A percentile compares a stretch with the other conserved stretches of the same genome.
phyloP scores from a whole-genome alignment of 2,329 filamentous ascomycete genomes.

The Colletotrichum tropicicola region DNA sequence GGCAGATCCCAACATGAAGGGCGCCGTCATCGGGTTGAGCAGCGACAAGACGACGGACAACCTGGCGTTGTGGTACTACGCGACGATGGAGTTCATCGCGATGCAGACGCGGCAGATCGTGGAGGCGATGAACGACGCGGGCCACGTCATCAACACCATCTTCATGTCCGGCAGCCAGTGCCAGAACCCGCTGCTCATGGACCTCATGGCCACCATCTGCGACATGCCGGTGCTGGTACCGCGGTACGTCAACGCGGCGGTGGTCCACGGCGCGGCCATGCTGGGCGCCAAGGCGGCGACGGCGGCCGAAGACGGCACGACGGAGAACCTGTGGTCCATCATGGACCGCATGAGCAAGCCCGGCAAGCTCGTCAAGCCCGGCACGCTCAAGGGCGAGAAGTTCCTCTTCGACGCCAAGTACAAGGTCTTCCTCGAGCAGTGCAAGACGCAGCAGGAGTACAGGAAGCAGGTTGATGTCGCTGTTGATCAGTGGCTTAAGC shows the following conservation, averaged over 20 bases:
- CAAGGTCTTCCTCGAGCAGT: slow-evolving; percentile 94
- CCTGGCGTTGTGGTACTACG: slow-evolving; percentile 92
- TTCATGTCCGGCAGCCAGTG: slow-evolving; percentile 99
- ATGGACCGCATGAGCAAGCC: slow-evolving; percentile 99
- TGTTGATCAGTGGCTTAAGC: slow-evolving; percentile 44
- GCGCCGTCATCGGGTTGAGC: slow-evolving; percentile 85
- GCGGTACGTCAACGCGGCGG: slow-evolving; percentile 91
- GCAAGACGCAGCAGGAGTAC: slow-evolving; percentile 84
- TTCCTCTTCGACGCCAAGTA: slow-evolving; percentile 89
- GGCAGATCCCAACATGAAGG: slow-evolving; percentile 92
- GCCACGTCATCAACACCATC: slow-evolving; percentile 88
- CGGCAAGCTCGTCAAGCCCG: slow-evolving; percentile 82
- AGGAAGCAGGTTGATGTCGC: slow-evolving; percentile 79
- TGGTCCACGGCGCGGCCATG: slow-evolving; percentile 99
- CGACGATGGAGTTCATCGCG: slow-evolving; percentile 97
- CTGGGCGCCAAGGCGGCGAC: slow-evolving; percentile 96
- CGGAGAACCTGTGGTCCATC: slow-evolving; percentile 91
- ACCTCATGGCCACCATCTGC: slow-evolving; percentile 89
- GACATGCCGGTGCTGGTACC: slow-evolving; percentile 94
- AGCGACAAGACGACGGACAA: slow-evolving; percentile 88
- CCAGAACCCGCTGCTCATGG: slow-evolving; percentile 93
- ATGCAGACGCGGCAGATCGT: slow-evolving; percentile 97
- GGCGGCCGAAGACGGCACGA: slow-evolving; percentile 77
- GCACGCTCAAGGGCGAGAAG: slow-evolving; percentile 77
- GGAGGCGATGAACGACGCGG: slow-evolving; percentile 89